These are phyloP conservation scores for Aspergillus persii DNA, from an alignment of 2,329 filamentous ascomycete genomes.

Conservation along the genomic window DNA sequence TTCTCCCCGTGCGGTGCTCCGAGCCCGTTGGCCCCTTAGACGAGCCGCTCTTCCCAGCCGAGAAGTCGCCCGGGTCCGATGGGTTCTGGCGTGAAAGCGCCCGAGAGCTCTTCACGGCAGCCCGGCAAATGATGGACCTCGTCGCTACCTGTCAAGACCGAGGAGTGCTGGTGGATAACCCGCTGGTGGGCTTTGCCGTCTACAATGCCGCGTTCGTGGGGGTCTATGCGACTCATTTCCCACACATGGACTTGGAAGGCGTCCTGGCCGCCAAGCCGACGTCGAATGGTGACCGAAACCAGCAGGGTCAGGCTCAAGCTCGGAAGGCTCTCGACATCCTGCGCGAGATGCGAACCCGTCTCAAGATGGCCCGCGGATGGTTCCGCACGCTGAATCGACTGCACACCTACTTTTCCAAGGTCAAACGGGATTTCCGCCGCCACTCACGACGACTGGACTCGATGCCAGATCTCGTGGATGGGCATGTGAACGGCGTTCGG, in stretches of 20 bases:
- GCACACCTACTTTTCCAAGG: slow-evolving; percentile 41
- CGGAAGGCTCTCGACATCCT: slow-evolving; percentile 39
- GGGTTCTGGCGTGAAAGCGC: slow-evolving; percentile 54
- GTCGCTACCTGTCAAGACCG: slow-evolving; percentile 52
- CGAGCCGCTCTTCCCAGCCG: slow-evolving; percentile 45
- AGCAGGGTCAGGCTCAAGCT: slow-evolving; percentile 33
- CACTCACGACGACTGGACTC: slow-evolving; percentile 32
- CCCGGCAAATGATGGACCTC: slow-evolving; percentile 54
- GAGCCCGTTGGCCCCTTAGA: slow-evolving; percentile 55
- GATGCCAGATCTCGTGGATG: slow-evolving; percentile 28
- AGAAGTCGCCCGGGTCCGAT: slow-evolving; percentile 44
- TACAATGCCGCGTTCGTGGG: slow-evolving; percentile 54
- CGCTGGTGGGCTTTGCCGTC: slow-evolving; percentile 54
- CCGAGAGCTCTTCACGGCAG: slow-evolving; percentile 51
- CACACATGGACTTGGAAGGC: slow-evolving; percentile 54
- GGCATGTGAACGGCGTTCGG: slow-evolving; percentile 28
- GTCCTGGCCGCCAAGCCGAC: slow-evolving; percentile 40
- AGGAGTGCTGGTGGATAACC: slow-evolving; percentile 53
- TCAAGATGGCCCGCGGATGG: slow-evolving; percentile 43
- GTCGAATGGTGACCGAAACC: slow-evolving; percentile 23
- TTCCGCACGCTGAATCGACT: slow-evolving; percentile 45
- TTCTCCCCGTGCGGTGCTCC: slow-evolving; percentile 49
- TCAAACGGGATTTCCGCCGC: slow-evolving; percentile 38
- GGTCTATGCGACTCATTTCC: slow-evolving; percentile 55
- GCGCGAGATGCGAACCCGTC: slow-evolving; percentile 40